A percentile compares a stretch with the other conserved stretches of the same genome.
These are phyloP conservation scores for Psilocybe cubensis DNA, from an alignment of 768 basidiomycete species.

Conservation along the genomic window DNA sequence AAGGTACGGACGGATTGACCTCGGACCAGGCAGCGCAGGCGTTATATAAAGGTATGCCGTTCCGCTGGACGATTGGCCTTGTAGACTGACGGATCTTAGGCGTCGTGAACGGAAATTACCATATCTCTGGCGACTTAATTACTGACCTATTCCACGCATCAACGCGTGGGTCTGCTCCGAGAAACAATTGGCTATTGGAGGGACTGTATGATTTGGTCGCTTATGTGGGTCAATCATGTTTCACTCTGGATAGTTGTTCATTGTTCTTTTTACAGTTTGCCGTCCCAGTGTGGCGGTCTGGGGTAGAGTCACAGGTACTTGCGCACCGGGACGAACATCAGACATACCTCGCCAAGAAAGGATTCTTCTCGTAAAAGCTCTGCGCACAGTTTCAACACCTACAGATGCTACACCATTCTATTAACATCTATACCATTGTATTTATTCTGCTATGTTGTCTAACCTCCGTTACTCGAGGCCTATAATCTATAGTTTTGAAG, in stretches of 20 bases:
- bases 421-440: slow-evolving; percentile 3
- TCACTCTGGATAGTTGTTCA: background rate
- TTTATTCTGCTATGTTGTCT: background rate
- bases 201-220: slow-evolving; percentile 46
- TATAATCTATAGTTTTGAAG: background rate
- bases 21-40: slow-evolving; percentile 64
- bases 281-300: slow-evolving; percentile 53
- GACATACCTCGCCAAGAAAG: slow-evolving; percentile 43
- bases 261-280: slow-evolving; percentile 41
- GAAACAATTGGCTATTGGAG: slow-evolving; percentile 65
- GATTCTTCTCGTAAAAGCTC: slow-evolving; percentile 41
- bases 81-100: slow-evolving; percentile 44
- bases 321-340: slow-evolving; percentile 51
- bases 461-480: background rate
- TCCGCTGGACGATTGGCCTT: background rate
- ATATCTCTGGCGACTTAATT: slow-evolving; percentile 76
- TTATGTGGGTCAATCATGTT: slow-evolving; percentile 38
- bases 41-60: slow-evolving; percentile 59
- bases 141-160: slow-evolving; percentile 69
- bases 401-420: slow-evolving; percentile 7
- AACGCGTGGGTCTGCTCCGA: slow-evolving; percentile 65
- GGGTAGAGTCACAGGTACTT: slow-evolving; percentile 50
- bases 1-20: slow-evolving; percentile 62
- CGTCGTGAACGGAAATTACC: slow-evolving; percentile 67
- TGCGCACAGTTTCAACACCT: background rate